A percentile compares a stretch with the other conserved stretches of the same genome.
Evolutionary conservation across 306 rosid species (phyloP).

Genomic region (Fragaria nilgerrensis): DNA sequence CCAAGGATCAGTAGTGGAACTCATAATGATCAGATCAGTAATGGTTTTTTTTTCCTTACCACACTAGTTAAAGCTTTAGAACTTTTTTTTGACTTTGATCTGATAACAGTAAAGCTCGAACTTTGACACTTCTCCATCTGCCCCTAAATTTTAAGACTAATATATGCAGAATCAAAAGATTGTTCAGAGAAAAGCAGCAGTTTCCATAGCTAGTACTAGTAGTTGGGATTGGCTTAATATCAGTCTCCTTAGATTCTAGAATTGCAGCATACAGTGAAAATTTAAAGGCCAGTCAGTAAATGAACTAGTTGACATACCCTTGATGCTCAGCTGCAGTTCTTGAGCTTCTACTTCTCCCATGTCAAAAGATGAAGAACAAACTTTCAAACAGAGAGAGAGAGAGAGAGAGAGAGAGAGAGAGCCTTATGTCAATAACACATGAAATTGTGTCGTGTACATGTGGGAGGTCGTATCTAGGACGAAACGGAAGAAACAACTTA

Average conservation of each 20-base stretch:
- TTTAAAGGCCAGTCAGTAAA: background rate
- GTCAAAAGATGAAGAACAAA: slow-evolving; percentile 9
- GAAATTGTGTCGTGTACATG: background rate
- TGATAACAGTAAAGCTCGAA: background rate
- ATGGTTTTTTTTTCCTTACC: background rate
- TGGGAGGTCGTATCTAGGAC: background rate
- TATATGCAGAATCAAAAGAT: background rate
- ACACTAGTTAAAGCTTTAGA: background rate
- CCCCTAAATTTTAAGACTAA: background rate
- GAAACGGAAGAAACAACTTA: background rate
- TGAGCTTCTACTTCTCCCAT: slow-evolving; percentile 26
- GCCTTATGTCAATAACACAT: background rate
- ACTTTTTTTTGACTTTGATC: background rate
- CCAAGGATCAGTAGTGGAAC: background rate
- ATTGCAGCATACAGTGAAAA: background rate
- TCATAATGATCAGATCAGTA: background rate
- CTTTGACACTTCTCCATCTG: background rate
- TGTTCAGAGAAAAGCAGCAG: background rate
- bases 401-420: background rate
- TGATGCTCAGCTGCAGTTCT: slow-evolving; percentile 23
- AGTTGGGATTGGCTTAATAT: background rate
- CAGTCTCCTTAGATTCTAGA: background rate
- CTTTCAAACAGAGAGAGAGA: background rate
- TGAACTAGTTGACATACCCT: slow-evolving; percentile 8
- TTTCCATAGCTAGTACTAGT: background rate